phyloP scores from a whole-genome alignment of 2,329 filamentous ascomycete species.

The Colletotrichum karsti region DNA sequence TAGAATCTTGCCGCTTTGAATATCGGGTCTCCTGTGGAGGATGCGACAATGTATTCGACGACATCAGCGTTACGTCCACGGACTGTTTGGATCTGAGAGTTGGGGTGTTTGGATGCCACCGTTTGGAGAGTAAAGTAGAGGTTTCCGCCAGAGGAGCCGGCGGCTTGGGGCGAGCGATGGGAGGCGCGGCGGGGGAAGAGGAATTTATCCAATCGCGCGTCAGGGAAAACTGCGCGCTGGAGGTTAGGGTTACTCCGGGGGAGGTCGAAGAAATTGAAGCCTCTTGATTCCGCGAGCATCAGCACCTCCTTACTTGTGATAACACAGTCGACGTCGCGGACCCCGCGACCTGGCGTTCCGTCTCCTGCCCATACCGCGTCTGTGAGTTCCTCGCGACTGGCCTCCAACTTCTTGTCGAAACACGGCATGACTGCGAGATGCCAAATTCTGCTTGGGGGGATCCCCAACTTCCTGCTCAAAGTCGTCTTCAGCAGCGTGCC shows the following conservation, averaged over 20 bases:
- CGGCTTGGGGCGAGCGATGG: slow-evolving; percentile 57
- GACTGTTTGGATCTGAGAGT: slow-evolving; percentile 74
- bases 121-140: slow-evolving; percentile 84
- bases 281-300: slow-evolving; percentile 84
- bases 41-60: slow-evolving; percentile 79
- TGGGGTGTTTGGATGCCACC: slow-evolving; percentile 75
- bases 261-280: slow-evolving; percentile 78
- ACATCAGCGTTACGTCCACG: slow-evolving; percentile 92
- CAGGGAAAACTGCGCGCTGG: slow-evolving; percentile 72
- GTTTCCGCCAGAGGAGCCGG: slow-evolving; percentile 89
- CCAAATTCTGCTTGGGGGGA: slow-evolving; percentile 86
- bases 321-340: slow-evolving; percentile 95
- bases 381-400: slow-evolving; percentile 91
- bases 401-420: slow-evolving; percentile 98
- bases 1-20: slow-evolving; percentile 92
- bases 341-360: slow-evolving; percentile 58
- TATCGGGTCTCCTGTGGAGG: slow-evolving; percentile 63
- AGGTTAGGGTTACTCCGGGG: slow-evolving; percentile 63
- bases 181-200: slow-evolving; percentile 69
- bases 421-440: slow-evolving; percentile 97
- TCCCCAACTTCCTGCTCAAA: slow-evolving; percentile 75
- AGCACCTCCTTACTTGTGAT: slow-evolving; percentile 96
- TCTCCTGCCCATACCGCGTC: slow-evolving; percentile 75
- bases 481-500: slow-evolving; percentile 91
- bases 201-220: slow-evolving; percentile 74